Base-by-base conservation (phyloP, 2,329 filamentous ascomycete genomes). In the Zymoseptoria brevis region DNA sequence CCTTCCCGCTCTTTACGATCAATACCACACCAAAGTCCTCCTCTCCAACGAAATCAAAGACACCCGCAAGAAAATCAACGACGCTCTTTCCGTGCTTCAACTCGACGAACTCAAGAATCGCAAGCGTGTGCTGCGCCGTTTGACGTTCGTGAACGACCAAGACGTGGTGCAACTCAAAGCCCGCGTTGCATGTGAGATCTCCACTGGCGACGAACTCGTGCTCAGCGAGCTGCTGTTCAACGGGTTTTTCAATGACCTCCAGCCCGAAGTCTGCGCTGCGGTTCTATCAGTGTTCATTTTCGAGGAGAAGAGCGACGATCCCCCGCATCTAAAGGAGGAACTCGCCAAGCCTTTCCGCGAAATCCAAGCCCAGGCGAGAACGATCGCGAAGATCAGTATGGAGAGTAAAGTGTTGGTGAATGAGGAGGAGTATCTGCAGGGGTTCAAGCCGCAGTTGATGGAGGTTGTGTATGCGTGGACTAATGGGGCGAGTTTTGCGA, bases 161-260 rank as follows among this genome's bases (percentile, higher is more conserved):
- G 94, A 97, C 73, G 92, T 99, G 1, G 92, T 99, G 8, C 89
- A 97, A 77, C 83, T 97, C 70, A 99, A 99, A 77, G 94, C 93
- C 9, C 89, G 95, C 58, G 95, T 97, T 2, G 94, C 94, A 1
- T 99, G 94, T 75, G 93, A 99, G 76, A 97, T 99, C 65, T 96
- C 90, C 63, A 96, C 93, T 0, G 94, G 93, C 41, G 94, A 99
- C 70, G 95, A 99, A 73, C 80, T 99, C 50, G 86, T 99, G 64
- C 82, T 99, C 4, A 91, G 89, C 11, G 94, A 99, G 75, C 81
- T 99, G 26, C 82, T 99, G 0, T 97, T 99, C 75, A 95, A 97
- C 74, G 85, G 92, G 48, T 97, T 96, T 81, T 99, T 99, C 82
- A 99, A 97, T 72, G 92, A 96, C 71, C 79, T 97, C 50, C 86